Base-by-base conservation (phyloP, 257 asterid genomes). In the Solanum arcanum region DNA sequence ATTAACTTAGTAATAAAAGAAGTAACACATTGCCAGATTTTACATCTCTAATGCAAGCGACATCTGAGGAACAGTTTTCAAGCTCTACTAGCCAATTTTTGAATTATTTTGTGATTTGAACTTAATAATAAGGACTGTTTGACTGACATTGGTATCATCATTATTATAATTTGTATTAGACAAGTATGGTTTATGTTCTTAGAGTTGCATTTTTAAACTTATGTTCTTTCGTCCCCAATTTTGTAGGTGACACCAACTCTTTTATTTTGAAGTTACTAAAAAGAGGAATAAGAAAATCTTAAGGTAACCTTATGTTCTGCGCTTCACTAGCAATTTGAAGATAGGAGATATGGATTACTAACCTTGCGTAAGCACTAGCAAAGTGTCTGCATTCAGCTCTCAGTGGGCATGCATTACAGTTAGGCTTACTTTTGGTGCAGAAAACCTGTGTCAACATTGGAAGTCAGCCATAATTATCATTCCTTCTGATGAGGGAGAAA, bases 341-440 rank as follows among this genome's bases (percentile, higher is more conserved):
- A 74, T 78, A 59, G 80, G 92, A 83, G 60, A 47, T 74, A 83
- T 75, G 83, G 90, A 90, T 73, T 86, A 76, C 90, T 90, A 86
- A 97, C 99, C 98, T 97, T 86, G 99, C 99, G 89, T 92, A 96
- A 87, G 99, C 97, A 87, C 99, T 97, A 68, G 99, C 99, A 85
- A 95, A 97, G 90, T 97, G 99, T 89, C 99, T 93, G 91, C 99
- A 97, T 86, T 97, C 99, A 47, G 90, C 95, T 90, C 95, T 92
- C 97, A 97, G 87, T 86, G 99, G 99, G 89, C 99, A 97, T 16
- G 95, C 99, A 82, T 97, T 96, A 91, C 99, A 97, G 87, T 97
- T 97, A 70, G 99, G 99, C 27, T 94, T 94, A 88, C 92, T 92
- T 94, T 97, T 97, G 88, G 99, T 97, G 94, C 99, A 97, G 91